Percentiles rank a stretch among this genome's conserved stretches.
Conservation (phyloP, 352 stramenopile genomes). For the Pythium folliculosum region DNA sequence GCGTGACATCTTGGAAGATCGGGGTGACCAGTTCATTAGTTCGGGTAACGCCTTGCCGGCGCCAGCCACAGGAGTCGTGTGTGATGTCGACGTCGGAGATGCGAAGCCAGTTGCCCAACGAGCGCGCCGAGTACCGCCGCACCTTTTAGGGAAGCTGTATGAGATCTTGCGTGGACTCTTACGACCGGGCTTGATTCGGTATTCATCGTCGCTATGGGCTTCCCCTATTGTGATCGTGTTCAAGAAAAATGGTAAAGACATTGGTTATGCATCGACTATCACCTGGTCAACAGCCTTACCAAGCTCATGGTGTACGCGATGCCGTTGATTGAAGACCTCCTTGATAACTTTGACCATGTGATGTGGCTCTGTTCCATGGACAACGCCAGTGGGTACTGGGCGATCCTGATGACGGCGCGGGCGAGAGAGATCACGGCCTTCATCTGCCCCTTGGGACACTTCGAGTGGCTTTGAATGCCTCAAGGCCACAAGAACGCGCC, state of each 20-base stretch:
- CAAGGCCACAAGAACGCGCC: no score
- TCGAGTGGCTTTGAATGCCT: constrained; percentile 29
- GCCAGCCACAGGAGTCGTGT: constrained; percentile 2
- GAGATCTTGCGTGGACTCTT: constrained; percentile 30
- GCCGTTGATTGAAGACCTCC: not conserved
- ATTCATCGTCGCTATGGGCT: constrained; percentile 15
- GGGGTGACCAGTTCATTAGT: constrained; percentile 16
- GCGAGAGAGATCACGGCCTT: no score
- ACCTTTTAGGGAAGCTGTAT: constrained; percentile 22
- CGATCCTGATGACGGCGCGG: no score
- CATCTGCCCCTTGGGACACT: constrained; percentile 23
- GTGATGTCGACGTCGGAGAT: constrained; percentile 31
- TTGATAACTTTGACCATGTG: constrained; percentile 4
- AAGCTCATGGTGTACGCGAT: constrained; percentile 19
- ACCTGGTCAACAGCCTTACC: constrained; percentile 4
- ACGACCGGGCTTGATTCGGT: constrained; percentile 6
- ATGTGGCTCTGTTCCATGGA: no score
- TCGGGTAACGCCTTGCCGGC: constrained; percentile 27
- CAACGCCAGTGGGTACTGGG: no score
- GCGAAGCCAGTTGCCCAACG: constrained; percentile 23
- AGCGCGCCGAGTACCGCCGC: constrained; percentile 7
- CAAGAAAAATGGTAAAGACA: constrained; percentile 22
- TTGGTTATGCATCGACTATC: constrained; percentile 19
- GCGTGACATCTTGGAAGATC: constrained; percentile 14
- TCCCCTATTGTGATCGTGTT: constrained; percentile 20